Evolutionary conservation across 148 eudicot species (phyloP), one percentile per base, ranked within the genome.

Genomic region (Cornus controversa): DNA sequence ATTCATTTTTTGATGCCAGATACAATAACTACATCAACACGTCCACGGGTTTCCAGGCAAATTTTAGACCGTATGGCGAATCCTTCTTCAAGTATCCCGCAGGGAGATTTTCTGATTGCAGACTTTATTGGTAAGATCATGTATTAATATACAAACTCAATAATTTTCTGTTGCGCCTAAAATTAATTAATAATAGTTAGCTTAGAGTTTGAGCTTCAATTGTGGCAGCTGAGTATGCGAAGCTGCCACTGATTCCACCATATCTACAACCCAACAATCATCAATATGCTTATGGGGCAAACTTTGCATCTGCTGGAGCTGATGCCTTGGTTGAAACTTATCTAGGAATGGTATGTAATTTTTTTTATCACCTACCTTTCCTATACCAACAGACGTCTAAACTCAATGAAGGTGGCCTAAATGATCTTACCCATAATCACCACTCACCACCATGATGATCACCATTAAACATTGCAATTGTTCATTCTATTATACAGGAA

Each of bases 221-320:
- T 76, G 67, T 67, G 24, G 67, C 79, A 91, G 96, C 87, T 67
- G 88, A 88, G 64, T 77, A 76, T 10, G 93, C 93, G 1, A 69
- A 80, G 58, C 81, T 91, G 71, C 93, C 93, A 13, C 69, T 90
- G 75, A 85, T 85, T 75, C 85, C 78, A 2, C 86, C 96, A 5
- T 90, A 75, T 80, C 89, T 88, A 60, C 80, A 87, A 73, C 89
- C 86, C 50, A 76, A 84, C 9, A 77, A 22, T 26, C 76, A 65
- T 60, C 70, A 71, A 1, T 84, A 66, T 58, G 40, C 29, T 10
- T n/a, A 81, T 8, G 96, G 93, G 14, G 88, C 83, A 15, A 91
- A 88, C 83, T 90, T 91, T 75, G 96, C 96, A 16, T 91, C 93
- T 8, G 88, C 85, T 4, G 96, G 96, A 79, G 93, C 87, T 31